A percentile compares a stretch with the other conserved stretches of the same genome.
phyloP scores from a whole-genome alignment of 2,329 filamentous ascomycete genomes.

The Phyllachora maydis region DNA sequence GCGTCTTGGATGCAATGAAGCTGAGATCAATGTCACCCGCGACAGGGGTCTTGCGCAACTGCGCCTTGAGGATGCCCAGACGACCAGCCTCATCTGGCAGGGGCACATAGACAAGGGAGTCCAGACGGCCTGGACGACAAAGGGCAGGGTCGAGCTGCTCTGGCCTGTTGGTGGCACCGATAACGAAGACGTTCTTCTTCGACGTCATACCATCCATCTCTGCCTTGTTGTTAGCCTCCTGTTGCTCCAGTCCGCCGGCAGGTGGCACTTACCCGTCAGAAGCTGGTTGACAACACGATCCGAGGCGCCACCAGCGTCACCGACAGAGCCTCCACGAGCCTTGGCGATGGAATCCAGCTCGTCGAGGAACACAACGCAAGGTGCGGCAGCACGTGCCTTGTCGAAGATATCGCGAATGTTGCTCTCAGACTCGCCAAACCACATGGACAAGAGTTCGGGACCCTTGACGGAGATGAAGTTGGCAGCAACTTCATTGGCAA shows the following conservation, averaged over 20 bases:
- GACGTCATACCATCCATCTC: slow-evolving; percentile 99
- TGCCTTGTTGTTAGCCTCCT: slow-evolving; percentile 5
- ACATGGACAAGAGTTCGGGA: slow-evolving; percentile 96
- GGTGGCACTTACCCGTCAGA: slow-evolving; percentile 56
- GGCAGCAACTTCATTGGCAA: slow-evolving; percentile 96
- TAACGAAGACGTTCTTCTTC: slow-evolving; percentile 99
- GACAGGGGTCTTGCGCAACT: slow-evolving; percentile 95
- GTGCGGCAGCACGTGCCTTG: slow-evolving; percentile 94
- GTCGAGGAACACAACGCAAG: slow-evolving; percentile 96
- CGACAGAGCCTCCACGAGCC: slow-evolving; percentile 89
- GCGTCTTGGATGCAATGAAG: slow-evolving; percentile 90
- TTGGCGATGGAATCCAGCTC: slow-evolving; percentile 98
- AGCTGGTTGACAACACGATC: slow-evolving; percentile 99
- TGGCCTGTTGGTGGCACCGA: slow-evolving; percentile 94
- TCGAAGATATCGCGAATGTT: slow-evolving; percentile 99
- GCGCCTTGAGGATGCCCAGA: slow-evolving; percentile 76
- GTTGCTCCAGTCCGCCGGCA: slow-evolving; percentile 3
- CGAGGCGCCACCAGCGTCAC: slow-evolving; percentile 92
- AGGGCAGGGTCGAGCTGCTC: slow-evolving; percentile 97
- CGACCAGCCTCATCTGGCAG: slow-evolving; percentile 83
- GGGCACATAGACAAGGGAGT: slow-evolving; percentile 95
- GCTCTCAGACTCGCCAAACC: slow-evolving; percentile 99
- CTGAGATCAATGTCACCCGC: slow-evolving; percentile 68
- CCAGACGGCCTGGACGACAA: slow-evolving; percentile 94
- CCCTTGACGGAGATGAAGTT: slow-evolving; percentile 99